Percentiles rank a stretch among this genome's conserved stretches.
These are phyloP conservation scores for Corniculantispora saksenae DNA, from an alignment of 2,329 filamentous ascomycete genomes.

Conservation along the genomic window DNA sequence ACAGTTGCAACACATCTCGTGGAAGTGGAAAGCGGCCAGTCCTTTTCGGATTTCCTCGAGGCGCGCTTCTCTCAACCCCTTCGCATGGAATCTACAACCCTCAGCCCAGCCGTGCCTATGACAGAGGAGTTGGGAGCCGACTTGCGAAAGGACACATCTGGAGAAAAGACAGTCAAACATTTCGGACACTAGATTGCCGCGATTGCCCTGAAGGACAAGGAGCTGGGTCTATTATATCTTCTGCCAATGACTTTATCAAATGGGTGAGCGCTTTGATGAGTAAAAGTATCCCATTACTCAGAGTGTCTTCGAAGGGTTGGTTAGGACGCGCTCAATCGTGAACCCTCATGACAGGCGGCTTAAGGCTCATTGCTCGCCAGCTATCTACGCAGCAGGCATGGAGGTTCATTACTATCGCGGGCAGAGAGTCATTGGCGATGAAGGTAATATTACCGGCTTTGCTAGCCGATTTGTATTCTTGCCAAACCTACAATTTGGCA, in stretches of 20 bases:
- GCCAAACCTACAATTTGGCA: slow-evolving; percentile 27
- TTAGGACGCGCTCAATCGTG: slow-evolving; percentile 22
- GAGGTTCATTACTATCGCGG: slow-evolving; percentile 27
- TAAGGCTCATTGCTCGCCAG: slow-evolving; percentile 17
- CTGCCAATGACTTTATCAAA: slow-evolving; percentile 31
- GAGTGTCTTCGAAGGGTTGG: slow-evolving; percentile 26
- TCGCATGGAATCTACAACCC: slow-evolving; percentile 27
- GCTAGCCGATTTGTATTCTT: slow-evolving; percentile 30
- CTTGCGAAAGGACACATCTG: slow-evolving; percentile 25
- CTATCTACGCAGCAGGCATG: slow-evolving; percentile 26
- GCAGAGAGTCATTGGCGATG: slow-evolving; percentile 27
- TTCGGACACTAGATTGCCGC: slow-evolving; percentile 4
- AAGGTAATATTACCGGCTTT: slow-evolving; percentile 28
- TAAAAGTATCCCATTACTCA: slow-evolving; percentile 24
- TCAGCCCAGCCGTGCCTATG: slow-evolving; percentile 23
- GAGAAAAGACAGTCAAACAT: slow-evolving; percentile 19
- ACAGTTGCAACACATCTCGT: slow-evolving; percentile 29
- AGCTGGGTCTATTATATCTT: slow-evolving; percentile 30
- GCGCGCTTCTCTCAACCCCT: slow-evolving; percentile 28
- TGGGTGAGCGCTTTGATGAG: slow-evolving; percentile 31
- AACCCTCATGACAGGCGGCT: slow-evolving; percentile 19
- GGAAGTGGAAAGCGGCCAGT: slow-evolving; percentile 22
- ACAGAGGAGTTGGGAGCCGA: slow-evolving; percentile 23
- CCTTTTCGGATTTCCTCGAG: slow-evolving; percentile 27
- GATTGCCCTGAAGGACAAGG: slow-evolving; percentile 31